A percentile compares a stretch with the other conserved stretches of the same genome.
phyloP scores from a whole-genome alignment of 228 moss, liverwort and hornwort species.

The Sphagnum fallax region DNA sequence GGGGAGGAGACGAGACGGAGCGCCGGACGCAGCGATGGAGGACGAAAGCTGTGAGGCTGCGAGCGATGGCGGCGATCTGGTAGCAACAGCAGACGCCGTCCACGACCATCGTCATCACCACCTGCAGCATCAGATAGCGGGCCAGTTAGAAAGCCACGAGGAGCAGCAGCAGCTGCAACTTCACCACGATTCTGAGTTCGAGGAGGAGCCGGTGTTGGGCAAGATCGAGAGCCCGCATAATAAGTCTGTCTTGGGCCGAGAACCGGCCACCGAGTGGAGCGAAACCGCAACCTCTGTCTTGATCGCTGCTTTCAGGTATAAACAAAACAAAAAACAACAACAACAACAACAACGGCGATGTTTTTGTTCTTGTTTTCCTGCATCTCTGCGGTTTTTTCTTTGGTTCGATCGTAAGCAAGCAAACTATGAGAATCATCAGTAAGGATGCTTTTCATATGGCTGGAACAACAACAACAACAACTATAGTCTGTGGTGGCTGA shows the following conservation, averaged over 20 bases:
- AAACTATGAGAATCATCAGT: too few relatives aligned
- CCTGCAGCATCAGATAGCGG: not conserved
- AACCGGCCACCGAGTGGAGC: conserved; percentile 66
- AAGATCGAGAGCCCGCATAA: conserved; percentile 20
- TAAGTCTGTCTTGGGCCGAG: conserved; percentile 29
- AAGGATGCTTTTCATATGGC: too few relatives aligned
- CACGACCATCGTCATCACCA: not conserved
- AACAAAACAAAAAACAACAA: too few relatives aligned
- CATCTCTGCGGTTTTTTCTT: not conserved
- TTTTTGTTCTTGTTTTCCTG: not conserved
- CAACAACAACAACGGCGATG: too few relatives aligned
- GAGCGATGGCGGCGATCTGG: not conserved
- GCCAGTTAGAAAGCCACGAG: not conserved
- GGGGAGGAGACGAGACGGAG: not conserved
- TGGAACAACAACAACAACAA: too few relatives aligned
- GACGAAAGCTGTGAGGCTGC: not conserved
- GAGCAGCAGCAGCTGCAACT: not conserved
- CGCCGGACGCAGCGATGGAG: not conserved
- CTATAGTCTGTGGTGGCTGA: too few relatives aligned
- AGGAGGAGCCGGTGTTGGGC: not conserved
- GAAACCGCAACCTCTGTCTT: conserved; percentile 46
- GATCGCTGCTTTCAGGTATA: conserved; percentile 50
- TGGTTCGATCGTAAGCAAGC: too few relatives aligned
- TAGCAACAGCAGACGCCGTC: not conserved
- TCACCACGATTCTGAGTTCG: not conserved